Conservation (phyloP, 2,329 filamentous ascomycete genomes). For the Fusarium tanahbumbuense region DNA sequence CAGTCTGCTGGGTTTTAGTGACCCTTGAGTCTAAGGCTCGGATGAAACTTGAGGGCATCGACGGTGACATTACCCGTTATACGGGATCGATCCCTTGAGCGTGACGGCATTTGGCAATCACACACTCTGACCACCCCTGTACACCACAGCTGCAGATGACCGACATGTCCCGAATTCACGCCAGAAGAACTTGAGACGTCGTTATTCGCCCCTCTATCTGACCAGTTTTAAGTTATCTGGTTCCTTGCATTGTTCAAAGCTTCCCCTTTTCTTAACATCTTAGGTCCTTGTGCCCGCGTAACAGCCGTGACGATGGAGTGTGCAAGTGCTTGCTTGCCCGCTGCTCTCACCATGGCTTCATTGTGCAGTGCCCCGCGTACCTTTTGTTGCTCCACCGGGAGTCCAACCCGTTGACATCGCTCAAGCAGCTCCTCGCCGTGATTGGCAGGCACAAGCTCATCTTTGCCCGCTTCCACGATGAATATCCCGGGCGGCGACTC, state of each 20-base stretch:
- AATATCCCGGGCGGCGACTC: constrained; percentile 54
- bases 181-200: constrained; percentile 25
- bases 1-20: constrained; percentile 39
- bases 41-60: constrained; percentile 28
- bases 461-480: constrained; percentile 67
- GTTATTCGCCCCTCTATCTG: constrained; percentile 19
- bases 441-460: constrained; percentile 67
- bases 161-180: constrained; percentile 47
- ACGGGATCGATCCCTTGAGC: constrained; percentile 23
- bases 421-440: constrained; percentile 61
- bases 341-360: constrained; percentile 61
- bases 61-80: constrained; percentile 12
- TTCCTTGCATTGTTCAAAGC: constrained; percentile 4
- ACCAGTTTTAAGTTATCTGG: constrained; percentile 22
- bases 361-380: constrained; percentile 67
- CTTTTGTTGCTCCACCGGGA: constrained; percentile 58
- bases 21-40: constrained; percentile 33
- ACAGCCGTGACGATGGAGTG: constrained; percentile 44
- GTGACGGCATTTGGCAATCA: constrained; percentile 44
- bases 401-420: constrained; percentile 60
- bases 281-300: constrained; percentile 26
- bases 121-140: constrained; percentile 37
- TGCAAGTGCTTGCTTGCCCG: constrained; percentile 46
- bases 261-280: constrained; percentile 10
- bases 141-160: constrained; percentile 31